phyloP scores from a whole-genome alignment of 495 filamentous ascomycete species.

The Neurospora terricola region DNA sequence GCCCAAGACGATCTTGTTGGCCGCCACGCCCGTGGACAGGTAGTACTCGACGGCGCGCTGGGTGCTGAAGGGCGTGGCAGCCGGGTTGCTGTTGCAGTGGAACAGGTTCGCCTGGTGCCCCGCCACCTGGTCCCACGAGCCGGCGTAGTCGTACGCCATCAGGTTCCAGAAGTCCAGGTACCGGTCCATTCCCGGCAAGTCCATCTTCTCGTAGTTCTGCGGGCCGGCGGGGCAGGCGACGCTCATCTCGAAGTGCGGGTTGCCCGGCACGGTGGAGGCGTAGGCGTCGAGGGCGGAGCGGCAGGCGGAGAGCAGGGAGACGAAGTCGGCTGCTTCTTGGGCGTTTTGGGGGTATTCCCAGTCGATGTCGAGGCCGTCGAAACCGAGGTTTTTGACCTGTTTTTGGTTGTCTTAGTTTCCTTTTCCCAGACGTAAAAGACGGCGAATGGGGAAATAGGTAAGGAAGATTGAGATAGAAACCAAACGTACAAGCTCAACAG shows the following conservation, averaged over 20 bases:
- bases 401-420: background rate
- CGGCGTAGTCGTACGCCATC: slow-evolving; percentile 77
- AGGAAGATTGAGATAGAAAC: background rate
- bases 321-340: slow-evolving; percentile 62
- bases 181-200: slow-evolving; percentile 62
- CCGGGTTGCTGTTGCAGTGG: slow-evolving; percentile 41
- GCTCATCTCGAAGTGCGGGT: slow-evolving; percentile 66
- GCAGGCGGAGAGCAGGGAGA: slow-evolving; percentile 58
- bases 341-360: slow-evolving; percentile 50
- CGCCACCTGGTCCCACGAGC: slow-evolving; percentile 61
- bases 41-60: slow-evolving; percentile 60
- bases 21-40: slow-evolving; percentile 47
- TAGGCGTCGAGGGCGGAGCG: slow-evolving; percentile 53
- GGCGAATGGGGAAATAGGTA: background rate
- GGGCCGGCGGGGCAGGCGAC: slow-evolving; percentile 61
- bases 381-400: slow-evolving; percentile 48
- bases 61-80: slow-evolving; percentile 68
- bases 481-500: slow-evolving; percentile 45
- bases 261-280: slow-evolving; percentile 33
- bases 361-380: slow-evolving; percentile 53
- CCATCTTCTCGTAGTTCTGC: slow-evolving; percentile 66
- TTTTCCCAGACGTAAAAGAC: no score
- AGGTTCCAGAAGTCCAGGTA: slow-evolving; percentile 92
- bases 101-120: slow-evolving; percentile 81
- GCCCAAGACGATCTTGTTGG: slow-evolving; percentile 70